phyloP scores from a whole-genome alignment of 1,284 basidiomycete genomes.

The Heterobasidion occidentale region DNA sequence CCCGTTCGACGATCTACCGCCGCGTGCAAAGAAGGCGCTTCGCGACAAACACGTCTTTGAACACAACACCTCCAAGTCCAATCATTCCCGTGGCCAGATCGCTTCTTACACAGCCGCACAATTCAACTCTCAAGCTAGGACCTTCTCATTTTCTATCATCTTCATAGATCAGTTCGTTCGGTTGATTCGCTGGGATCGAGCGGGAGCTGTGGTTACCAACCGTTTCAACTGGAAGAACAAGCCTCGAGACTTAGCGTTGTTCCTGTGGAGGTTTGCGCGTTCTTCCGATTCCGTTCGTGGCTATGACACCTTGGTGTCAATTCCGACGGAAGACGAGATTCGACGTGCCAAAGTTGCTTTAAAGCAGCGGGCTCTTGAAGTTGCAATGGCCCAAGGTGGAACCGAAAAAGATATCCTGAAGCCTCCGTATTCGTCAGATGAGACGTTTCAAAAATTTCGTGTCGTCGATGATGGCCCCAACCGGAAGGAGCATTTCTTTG shows the following conservation, averaged over 20 bases:
- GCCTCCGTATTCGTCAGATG: no score
- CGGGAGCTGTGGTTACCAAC: background rate
- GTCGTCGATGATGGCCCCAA: no score
- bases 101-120: background rate
- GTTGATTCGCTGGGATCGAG: background rate
- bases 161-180: background rate
- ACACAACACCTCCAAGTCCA: background rate
- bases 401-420: no score
- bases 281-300: no score
- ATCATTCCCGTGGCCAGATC: background rate
- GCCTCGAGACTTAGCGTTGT: no score
- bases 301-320: no score
- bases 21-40: background rate
- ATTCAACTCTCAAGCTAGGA: background rate
- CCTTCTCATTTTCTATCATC: background rate
- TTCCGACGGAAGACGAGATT: no score
- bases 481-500: background rate
- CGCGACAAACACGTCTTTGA: background rate
- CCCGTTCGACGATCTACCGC: background rate
- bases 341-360: no score
- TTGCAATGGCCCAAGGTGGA: no score
- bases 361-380: no score
- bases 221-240: background rate
- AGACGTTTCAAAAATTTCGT: no score
- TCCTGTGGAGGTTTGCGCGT: no score